Conservation (phyloP, 2,329 filamentous ascomycete genomes). For the Pseudopyricularia javanii region DNA sequence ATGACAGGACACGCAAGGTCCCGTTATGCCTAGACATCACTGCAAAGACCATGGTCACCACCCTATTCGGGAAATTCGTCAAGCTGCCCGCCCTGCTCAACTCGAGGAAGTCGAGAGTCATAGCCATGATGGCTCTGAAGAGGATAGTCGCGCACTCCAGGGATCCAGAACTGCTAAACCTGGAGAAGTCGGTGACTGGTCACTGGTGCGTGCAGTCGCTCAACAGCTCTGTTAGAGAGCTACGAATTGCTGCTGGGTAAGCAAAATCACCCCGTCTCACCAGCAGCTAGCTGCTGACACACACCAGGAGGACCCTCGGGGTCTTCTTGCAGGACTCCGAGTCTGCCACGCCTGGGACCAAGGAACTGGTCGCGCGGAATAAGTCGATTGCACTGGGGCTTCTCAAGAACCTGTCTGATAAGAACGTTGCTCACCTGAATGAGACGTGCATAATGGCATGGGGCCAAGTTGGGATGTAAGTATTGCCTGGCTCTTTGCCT, state of each 20-base stretch:
- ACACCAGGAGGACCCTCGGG: background rate
- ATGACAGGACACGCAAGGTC: background rate
- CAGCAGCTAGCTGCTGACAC: background rate
- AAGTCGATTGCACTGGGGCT: slow-evolving; percentile 58
- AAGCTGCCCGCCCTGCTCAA: slow-evolving; percentile 31
- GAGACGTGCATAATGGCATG: slow-evolving; percentile 81
- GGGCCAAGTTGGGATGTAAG: slow-evolving; percentile 65
- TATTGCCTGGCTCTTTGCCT: background rate
- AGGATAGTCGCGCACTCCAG: slow-evolving; percentile 57
- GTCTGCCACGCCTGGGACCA: slow-evolving; percentile 11
- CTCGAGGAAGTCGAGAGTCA: slow-evolving; percentile 50
- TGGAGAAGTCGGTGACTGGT: slow-evolving; percentile 56
- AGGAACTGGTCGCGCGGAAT: slow-evolving; percentile 45
- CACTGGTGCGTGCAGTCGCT: slow-evolving; percentile 75
- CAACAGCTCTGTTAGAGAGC: slow-evolving; percentile 71
- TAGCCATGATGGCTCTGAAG: slow-evolving; percentile 60
- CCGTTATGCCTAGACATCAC: slow-evolving; percentile 10
- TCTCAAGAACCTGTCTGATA: slow-evolving; percentile 60
- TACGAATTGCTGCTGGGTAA: slow-evolving; percentile 69
- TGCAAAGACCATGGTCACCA: slow-evolving; percentile 25
- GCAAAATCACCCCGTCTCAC: too few relatives aligned
- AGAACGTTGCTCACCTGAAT: slow-evolving; percentile 52
- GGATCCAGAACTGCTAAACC: slow-evolving; percentile 45
- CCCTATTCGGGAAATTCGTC: slow-evolving; percentile 33
- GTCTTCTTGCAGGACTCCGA: slow-evolving; percentile 44